Conservation (phyloP, 2,329 filamentous ascomycete species). For the Amauroascus niger region DNA sequence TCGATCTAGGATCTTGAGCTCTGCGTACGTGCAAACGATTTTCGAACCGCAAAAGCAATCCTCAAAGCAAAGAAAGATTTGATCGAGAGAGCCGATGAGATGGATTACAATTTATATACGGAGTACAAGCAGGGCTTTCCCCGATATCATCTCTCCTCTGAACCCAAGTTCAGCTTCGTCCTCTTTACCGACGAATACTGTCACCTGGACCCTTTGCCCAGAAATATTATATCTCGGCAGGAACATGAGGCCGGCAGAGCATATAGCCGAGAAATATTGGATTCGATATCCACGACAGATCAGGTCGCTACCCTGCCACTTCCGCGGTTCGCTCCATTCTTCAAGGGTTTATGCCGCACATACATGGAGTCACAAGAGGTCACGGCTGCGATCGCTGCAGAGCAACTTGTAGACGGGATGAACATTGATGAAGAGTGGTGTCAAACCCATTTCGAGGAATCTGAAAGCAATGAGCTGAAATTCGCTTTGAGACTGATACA, state of each 20-base stretch:
- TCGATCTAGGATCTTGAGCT: slow-evolving; percentile 11
- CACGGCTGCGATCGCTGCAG: slow-evolving; percentile 22
- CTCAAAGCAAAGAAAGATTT: slow-evolving; percentile 41
- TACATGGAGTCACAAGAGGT: slow-evolving; percentile 19
- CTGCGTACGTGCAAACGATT: slow-evolving; percentile 4
- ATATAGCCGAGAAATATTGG: slow-evolving; percentile 58
- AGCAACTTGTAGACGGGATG: slow-evolving; percentile 24
- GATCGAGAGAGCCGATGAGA: slow-evolving; percentile 3
- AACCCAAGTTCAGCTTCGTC: slow-evolving; percentile 11
- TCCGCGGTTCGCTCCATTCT: slow-evolving; percentile 18
- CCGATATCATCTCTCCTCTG: slow-evolving; percentile 14
- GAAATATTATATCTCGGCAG: slow-evolving; percentile 3
- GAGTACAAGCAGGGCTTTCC: slow-evolving; percentile 22
- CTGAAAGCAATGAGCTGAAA: slow-evolving; percentile 8
- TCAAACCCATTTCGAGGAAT: slow-evolving; percentile 13
- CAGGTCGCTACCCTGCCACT: slow-evolving; percentile 17
- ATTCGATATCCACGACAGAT: slow-evolving; percentile 56
- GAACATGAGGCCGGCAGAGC: slow-evolving; percentile 51
- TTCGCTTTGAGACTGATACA: slow-evolving; percentile 20
- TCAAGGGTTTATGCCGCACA: slow-evolving; percentile 18
- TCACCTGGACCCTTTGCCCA: slow-evolving; percentile 16
- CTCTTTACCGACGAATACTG: slow-evolving; percentile 17
- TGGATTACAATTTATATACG: slow-evolving; percentile 20
- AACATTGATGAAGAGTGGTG: slow-evolving; percentile 20
- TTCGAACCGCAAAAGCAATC: slow-evolving; percentile 1